Conservation (phyloP, 2,329 filamentous ascomycete species). For the Aspergillus pseudoviridinutans region DNA sequence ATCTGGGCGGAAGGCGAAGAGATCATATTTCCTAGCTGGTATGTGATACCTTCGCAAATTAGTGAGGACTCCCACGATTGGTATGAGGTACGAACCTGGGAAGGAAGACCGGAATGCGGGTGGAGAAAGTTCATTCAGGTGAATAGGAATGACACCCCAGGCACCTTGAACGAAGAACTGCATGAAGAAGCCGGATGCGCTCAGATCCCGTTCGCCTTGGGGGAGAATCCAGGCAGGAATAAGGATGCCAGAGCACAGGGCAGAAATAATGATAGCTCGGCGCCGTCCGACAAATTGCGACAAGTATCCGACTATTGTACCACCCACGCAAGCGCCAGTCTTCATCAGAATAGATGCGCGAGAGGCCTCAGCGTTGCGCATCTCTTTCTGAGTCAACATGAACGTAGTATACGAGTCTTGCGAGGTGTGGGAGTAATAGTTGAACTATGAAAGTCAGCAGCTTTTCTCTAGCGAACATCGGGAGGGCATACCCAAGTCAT, state of each 20-base stretch:
- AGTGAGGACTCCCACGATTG: neutral
- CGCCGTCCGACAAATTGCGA: conserved; percentile 74
- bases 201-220: conserved; percentile 24
- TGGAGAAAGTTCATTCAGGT: conserved; percentile 72
- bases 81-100: conserved; percentile 48
- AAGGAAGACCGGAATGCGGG: conserved; percentile 64
- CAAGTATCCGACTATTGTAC: conserved; percentile 55
- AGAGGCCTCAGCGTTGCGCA: conserved; percentile 60
- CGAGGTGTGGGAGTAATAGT: conserved; percentile 72
- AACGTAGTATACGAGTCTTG: conserved; percentile 82
- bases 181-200: conserved; percentile 34
- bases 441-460: conserved; percentile 42
- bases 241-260: conserved; percentile 61
- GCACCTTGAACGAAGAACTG: conserved; percentile 69
- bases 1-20: conserved; percentile 67
- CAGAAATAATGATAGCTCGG: conserved; percentile 51
- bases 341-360: conserved; percentile 82
- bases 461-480: neutral
- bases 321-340: conserved; percentile 65
- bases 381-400: conserved; percentile 68
- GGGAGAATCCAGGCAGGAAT: conserved; percentile 70
- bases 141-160: conserved; percentile 67
- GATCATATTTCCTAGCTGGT: conserved; percentile 68
- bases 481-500: conserved; percentile 58
- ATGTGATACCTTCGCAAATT: conserved; percentile 47